Base-by-base conservation (phyloP, 1,139 yeast genomes). In the Yamadazyma triangularis region DNA sequence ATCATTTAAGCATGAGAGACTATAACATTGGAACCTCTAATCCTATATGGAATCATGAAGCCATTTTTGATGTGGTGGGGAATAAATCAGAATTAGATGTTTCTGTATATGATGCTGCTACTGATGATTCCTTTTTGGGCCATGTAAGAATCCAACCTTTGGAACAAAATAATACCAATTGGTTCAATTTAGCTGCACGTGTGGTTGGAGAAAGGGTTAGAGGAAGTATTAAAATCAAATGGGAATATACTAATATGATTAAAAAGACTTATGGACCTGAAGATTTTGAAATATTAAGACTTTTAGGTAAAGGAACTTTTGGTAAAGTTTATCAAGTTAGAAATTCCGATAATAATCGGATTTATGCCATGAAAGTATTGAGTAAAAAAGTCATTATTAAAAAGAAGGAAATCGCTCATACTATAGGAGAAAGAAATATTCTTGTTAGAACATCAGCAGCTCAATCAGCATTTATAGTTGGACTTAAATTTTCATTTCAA, bases 251-350 rank as follows among this genome's bases (percentile, higher is more conserved):
- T 31, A 69, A 77, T 24, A 44, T 57, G 25, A 80, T 81, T 55
- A 80, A 82, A 53, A 77, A 78, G 44, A 86, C 82, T 45, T 87
- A 82, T 50, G 95, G 96, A 2, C 97, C 97, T 4, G 82, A 82
- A 36, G 96, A 91, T 60, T 91, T 91, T 57, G 96, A 89, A 52
- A 85, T 89, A 13, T 73, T 91, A 47, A 73, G 95, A 50, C 67
- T 91, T 33, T 70, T 91, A 39, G 98, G 98, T 39, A 88, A 87
- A 53, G 98, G 98, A 31, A 91, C 97, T 0, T 91, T 91, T 67
- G 98, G 98, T 20, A 95, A 86, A 60, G 98, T 91, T 24, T 91
- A 82, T 58, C 97, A 89, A 60, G 98, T 91, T 28, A 79, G 84
- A 45, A 91, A 89, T 70, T 73, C 72, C 48, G 97, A 89, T 51